Conservation (phyloP, 495 filamentous ascomycete genomes). For the Hypomontagnella monticulosa region DNA sequence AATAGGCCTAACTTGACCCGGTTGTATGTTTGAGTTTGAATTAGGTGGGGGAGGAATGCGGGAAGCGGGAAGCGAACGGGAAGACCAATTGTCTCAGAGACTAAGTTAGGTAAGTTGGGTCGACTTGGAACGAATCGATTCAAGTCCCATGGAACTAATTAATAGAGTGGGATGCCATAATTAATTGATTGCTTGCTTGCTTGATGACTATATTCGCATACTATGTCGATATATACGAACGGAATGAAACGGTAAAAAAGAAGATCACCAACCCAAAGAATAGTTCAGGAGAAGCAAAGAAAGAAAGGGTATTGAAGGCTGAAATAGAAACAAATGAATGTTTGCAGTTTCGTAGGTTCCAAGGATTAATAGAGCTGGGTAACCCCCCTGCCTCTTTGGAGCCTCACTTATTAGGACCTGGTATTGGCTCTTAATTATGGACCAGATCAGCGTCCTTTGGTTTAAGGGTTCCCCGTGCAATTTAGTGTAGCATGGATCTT, state of each 20-base stretch:
- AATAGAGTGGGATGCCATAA: background rate
- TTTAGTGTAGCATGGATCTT: no score
- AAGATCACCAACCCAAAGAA: background rate
- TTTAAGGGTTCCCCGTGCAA: background rate
- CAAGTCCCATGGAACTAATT: background rate
- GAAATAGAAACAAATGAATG: constrained; percentile 14
- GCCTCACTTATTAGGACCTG: background rate
- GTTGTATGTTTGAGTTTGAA: background rate
- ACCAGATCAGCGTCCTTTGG: constrained; percentile 1
- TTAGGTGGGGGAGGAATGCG: constrained; percentile 4
- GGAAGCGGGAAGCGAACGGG: background rate
- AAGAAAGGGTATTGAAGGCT: constrained; percentile 18
- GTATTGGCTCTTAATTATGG: background rate
- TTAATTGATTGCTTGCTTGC: background rate
- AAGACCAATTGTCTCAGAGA: constrained; percentile 4
- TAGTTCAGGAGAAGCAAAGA: background rate
- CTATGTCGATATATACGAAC: constrained; percentile 2
- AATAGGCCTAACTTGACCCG: background rate
- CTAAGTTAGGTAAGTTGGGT: constrained; percentile 21
- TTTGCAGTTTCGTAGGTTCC: constrained; percentile 8
- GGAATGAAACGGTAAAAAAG: constrained; percentile 4
- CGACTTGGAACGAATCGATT: constrained; percentile 8
- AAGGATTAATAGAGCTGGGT: constrained; percentile 24
- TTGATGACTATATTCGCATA: constrained; percentile 5
- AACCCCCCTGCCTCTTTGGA: constrained; percentile 4